phyloP scores from a whole-genome alignment of 306 rosid species.

The Vicia faba region DNA sequence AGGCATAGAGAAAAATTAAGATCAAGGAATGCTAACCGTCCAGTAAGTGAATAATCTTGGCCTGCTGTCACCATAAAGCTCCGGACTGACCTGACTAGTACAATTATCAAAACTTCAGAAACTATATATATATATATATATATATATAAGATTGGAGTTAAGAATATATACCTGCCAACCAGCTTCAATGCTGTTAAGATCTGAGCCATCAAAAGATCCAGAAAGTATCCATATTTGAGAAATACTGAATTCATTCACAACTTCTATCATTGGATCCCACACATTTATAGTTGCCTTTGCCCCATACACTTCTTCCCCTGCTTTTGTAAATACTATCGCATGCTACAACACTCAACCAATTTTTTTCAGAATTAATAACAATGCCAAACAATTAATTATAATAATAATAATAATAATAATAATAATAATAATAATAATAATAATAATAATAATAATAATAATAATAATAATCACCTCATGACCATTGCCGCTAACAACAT shows the following conservation, averaged over 20 bases:
- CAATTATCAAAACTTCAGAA: slow-evolving; percentile 71
- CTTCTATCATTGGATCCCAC: slow-evolving; percentile 82
- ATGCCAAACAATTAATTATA: neutral
- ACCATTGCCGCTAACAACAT: slow-evolving; percentile 71
- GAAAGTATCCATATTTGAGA: slow-evolving; percentile 95
- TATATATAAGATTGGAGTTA: neutral
- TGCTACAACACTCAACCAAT: slow-evolving; percentile 46
- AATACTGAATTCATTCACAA: slow-evolving; percentile 84
- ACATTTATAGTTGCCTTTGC: slow-evolving; percentile 94
- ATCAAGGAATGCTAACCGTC: slow-evolving; percentile 64
- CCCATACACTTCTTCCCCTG: slow-evolving; percentile 69
- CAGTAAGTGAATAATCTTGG: slow-evolving; percentile 96
- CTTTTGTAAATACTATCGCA: slow-evolving; percentile 82
- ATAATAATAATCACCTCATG: slow-evolving; percentile 65
- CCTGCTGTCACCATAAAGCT: slow-evolving; percentile 97
- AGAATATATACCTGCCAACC: slow-evolving; percentile 88
- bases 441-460: no score
- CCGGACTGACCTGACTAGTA: slow-evolving; percentile 99
- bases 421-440: no score
- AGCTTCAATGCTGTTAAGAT: slow-evolving; percentile 98
- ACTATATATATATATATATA: no score
- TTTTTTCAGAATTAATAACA: neutral
- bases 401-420: no score
- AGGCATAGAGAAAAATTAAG: neutral
- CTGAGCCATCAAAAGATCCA: slow-evolving; percentile 94